A percentile compares a stretch with the other conserved stretches of the same genome.
phyloP scores from a whole-genome alignment of 129 eudicot species.

The Flaveria bidentis region DNA sequence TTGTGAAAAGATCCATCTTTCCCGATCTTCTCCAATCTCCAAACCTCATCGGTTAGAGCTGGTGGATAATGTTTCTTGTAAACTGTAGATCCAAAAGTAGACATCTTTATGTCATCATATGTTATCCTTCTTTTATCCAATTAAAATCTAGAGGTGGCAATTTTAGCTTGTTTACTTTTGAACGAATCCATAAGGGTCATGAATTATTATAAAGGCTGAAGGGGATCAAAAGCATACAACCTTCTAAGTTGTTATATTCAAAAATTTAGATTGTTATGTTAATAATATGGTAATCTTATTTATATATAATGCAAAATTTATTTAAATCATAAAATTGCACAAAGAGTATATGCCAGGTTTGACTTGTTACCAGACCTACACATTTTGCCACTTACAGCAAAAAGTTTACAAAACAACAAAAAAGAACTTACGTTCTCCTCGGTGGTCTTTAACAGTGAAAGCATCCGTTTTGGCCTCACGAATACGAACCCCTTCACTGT shows the following conservation, averaged over 20 bases:
- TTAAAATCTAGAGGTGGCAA: no score
- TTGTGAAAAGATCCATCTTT: constrained; percentile 98
- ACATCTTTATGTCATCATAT: neutral
- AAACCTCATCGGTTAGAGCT: constrained; percentile 81
- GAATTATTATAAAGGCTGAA: no score
- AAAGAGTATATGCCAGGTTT: neutral
- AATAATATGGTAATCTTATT: neutral
- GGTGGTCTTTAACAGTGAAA: constrained; percentile 90
- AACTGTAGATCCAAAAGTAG: constrained; percentile 51
- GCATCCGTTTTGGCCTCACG: constrained; percentile 98
- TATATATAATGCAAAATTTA: neutral
- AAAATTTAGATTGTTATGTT: neutral
- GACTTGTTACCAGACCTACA: neutral
- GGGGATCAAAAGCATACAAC: no score
- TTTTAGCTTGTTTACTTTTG: no score
- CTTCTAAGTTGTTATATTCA: neutral
- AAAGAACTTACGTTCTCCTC: constrained; percentile 88
- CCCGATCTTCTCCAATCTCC: constrained; percentile 99
- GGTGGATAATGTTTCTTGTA: constrained; percentile 99
- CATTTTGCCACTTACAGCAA: neutral
- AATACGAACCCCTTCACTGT: constrained; percentile 63
- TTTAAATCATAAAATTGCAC: neutral
- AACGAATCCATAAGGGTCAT: no score
- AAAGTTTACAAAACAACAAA: neutral
- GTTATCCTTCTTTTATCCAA: no score